These are phyloP conservation scores for Colletotrichum horii DNA, from an alignment of 2,329 filamentous ascomycete genomes.

Conservation along the genomic window DNA sequence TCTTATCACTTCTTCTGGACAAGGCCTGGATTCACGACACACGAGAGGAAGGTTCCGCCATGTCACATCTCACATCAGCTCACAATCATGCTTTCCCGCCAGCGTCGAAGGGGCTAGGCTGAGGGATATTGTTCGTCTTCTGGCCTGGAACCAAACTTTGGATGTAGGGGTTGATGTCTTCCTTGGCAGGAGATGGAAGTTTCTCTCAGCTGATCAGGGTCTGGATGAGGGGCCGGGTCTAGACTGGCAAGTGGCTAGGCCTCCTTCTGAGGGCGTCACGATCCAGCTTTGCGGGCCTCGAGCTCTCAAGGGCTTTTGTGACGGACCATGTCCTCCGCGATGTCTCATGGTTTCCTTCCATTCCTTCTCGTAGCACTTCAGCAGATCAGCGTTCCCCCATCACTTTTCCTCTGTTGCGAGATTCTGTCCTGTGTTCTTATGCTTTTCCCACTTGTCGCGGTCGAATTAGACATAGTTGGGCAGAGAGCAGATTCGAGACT, in stretches of 20 bases:
- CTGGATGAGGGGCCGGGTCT: background rate
- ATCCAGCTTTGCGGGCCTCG: background rate
- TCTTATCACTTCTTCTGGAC: background rate
- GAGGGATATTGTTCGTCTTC: background rate
- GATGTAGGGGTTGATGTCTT: background rate
- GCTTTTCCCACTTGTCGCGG: background rate
- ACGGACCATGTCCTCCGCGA: background rate
- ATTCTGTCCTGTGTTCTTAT: background rate
- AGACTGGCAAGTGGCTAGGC: background rate
- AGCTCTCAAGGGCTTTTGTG: background rate
- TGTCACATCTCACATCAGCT: background rate
- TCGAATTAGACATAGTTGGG: background rate
- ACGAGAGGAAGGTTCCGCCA: background rate
- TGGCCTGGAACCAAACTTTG: background rate
- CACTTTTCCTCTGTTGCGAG: fast-evolving
- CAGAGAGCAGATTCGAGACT: background rate
- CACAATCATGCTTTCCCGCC: background rate
- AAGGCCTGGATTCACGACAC: background rate
- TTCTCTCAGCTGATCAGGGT: background rate
- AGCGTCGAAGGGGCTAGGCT: background rate
- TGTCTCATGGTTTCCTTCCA: background rate
- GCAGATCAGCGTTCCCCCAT: background rate
- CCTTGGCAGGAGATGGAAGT: background rate
- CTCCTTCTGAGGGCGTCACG: background rate
- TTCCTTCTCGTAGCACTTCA: background rate